These are phyloP conservation scores for Penicillium tannophilum DNA, from an alignment of 495 filamentous ascomycete species.

Conservation along the genomic window DNA sequence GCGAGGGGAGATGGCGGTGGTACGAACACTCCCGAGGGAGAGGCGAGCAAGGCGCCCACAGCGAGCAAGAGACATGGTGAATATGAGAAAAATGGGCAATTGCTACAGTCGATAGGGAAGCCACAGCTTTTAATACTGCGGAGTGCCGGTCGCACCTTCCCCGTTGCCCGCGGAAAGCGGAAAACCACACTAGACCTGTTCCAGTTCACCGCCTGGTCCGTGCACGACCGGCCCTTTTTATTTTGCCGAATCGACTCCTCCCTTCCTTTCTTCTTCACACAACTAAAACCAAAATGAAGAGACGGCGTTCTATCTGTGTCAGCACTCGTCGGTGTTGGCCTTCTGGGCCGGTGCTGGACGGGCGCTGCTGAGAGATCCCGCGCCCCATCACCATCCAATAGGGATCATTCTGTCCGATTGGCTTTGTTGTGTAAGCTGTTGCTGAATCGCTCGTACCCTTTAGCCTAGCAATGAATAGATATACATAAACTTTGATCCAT, in stretches of 20 bases:
- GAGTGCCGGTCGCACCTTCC: slow-evolving; percentile 27
- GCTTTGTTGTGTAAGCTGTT: slow-evolving; percentile 39
- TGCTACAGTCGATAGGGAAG: slow-evolving; percentile 27
- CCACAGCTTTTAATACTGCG: slow-evolving; percentile 23
- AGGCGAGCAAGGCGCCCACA: slow-evolving; percentile 47
- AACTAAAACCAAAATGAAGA: slow-evolving; percentile 61
- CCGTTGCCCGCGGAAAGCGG: slow-evolving; percentile 52
- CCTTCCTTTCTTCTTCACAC: slow-evolving; percentile 47
- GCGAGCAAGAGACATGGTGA: slow-evolving; percentile 45
- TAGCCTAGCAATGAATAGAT: neutral
- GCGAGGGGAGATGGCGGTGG: slow-evolving; percentile 24
- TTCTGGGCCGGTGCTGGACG: slow-evolving; percentile 38
- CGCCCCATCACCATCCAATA: slow-evolving; percentile 51
- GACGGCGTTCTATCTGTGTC: slow-evolving; percentile 44
- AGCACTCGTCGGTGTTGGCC: slow-evolving; percentile 46
- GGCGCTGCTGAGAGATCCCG: slow-evolving; percentile 56
- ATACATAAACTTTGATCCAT: neutral
- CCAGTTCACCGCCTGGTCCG: slow-evolving; percentile 35
- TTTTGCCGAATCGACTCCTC: slow-evolving; percentile 22
- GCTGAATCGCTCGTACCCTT: neutral
- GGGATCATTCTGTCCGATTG: slow-evolving; percentile 52
- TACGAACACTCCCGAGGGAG: slow-evolving; percentile 36
- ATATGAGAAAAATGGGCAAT: slow-evolving; percentile 12
- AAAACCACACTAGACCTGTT: slow-evolving; percentile 28
- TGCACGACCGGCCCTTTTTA: slow-evolving; percentile 21